Evolutionary conservation across 139 green algal genomes (phyloP).

Genomic region (Bryopsis sp.): DNA sequence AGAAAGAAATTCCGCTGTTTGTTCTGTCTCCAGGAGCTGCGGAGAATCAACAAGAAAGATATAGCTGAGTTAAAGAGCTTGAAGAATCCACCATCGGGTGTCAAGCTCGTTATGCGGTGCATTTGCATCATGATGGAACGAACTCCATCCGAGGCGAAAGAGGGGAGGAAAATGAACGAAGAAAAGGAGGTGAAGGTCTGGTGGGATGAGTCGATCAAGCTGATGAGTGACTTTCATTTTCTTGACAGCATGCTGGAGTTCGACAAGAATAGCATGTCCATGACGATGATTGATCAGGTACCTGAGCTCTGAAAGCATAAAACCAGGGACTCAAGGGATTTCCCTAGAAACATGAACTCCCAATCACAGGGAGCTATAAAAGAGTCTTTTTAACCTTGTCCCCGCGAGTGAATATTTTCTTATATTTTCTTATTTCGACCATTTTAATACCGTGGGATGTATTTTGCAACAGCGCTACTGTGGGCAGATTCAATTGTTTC

Average conservation of each 20-base stretch:
- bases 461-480: too few relatives aligned
- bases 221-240: constrained; percentile 45
- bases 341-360: not conserved
- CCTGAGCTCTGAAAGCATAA: too few relatives aligned
- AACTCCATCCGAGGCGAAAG: constrained; percentile 21
- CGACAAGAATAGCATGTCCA: constrained; percentile 51
- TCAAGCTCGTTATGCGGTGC: constrained; percentile 37
- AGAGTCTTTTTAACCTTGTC: not conserved
- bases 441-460: too few relatives aligned
- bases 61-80: constrained; percentile 44
- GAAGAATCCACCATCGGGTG: constrained; percentile 29
- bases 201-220: constrained; percentile 38
- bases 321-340: not conserved
- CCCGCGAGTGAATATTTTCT: too few relatives aligned
- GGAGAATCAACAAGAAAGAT: constrained; percentile 35
- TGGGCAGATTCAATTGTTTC: too few relatives aligned
- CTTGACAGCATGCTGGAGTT: constrained; percentile 39
- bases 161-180: constrained; percentile 20
- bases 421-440: too few relatives aligned
- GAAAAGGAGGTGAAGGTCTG: constrained; percentile 38
- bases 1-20: too few relatives aligned
- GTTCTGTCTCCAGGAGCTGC: too few relatives aligned
- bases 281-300: constrained; percentile 35
- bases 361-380: not conserved
- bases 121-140: constrained; percentile 37